Percentiles rank a stretch among this genome's conserved stretches.
phyloP scores from a whole-genome alignment of 345 rosid species.

The Pseudoturritis turrita region DNA sequence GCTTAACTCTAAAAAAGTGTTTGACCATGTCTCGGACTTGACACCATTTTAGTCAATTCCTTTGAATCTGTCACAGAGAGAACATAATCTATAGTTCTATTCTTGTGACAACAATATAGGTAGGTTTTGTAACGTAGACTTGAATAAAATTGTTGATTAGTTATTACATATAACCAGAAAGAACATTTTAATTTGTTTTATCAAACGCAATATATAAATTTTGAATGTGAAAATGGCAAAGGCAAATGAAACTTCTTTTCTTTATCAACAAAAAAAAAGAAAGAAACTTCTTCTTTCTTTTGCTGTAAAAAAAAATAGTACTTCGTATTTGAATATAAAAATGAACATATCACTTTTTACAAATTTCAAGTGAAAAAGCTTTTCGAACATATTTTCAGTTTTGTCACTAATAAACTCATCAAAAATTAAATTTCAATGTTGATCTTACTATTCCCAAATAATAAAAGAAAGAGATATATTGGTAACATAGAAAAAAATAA shows the following conservation, averaged over 20 bases:
- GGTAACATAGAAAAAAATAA: neutral
- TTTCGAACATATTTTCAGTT: too few relatives aligned
- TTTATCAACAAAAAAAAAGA: too few relatives aligned
- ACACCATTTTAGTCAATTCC: too few relatives aligned
- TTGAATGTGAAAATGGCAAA: neutral
- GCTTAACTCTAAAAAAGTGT: too few relatives aligned
- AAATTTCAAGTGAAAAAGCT: too few relatives aligned
- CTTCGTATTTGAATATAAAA: neutral
- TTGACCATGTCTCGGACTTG: too few relatives aligned
- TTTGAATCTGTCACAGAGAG: too few relatives aligned
- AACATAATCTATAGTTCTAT: too few relatives aligned
- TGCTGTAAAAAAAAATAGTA: neutral
- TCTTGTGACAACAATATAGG: neutral
- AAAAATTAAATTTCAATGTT: neutral
- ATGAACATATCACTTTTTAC: too few relatives aligned
- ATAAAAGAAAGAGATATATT: neutral
- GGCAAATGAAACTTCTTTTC: too few relatives aligned
- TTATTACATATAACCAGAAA: neutral
- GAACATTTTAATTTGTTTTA: neutral
- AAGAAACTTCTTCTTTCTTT: neutral
- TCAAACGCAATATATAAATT: neutral
- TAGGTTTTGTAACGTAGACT: neutral
- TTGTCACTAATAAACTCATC: neutral
- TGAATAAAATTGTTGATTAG: neutral
- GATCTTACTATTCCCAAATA: neutral